These are phyloP conservation scores for Aethionema arabicum DNA, from an alignment of 345 rosid species.

Conservation along the genomic window DNA sequence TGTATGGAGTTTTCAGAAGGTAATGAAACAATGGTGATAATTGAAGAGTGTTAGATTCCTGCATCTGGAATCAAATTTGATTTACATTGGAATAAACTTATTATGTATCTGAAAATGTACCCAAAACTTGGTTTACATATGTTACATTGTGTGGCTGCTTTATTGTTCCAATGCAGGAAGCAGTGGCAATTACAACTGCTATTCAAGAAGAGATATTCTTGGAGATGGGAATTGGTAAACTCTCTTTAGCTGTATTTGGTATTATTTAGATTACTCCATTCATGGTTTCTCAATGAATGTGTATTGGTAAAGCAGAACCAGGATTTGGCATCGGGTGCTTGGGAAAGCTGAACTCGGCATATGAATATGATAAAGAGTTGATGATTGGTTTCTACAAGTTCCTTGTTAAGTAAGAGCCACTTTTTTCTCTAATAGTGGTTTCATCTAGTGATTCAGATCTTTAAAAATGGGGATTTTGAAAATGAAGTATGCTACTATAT, in stretches of 20 bases:
- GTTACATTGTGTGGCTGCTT: background rate
- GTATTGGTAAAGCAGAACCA: conserved; percentile 49
- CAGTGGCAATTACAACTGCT: conserved; percentile 75
- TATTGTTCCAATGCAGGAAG: conserved; percentile 52
- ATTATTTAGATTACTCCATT: background rate
- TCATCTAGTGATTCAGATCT: background rate
- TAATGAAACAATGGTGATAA: background rate
- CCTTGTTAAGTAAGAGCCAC: conserved; percentile 50
- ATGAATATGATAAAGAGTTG: conserved; percentile 73
- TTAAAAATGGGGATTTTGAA: background rate
- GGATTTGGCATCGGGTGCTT: conserved; percentile 72
- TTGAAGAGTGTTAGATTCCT: background rate
- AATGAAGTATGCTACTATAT: background rate
- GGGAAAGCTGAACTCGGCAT: conserved; percentile 67
- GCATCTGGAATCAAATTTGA: background rate
- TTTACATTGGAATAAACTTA: background rate
- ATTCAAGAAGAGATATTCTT: conserved; percentile 69
- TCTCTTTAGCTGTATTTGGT: background rate
- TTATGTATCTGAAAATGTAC: background rate
- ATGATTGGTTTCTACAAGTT: conserved; percentile 74
- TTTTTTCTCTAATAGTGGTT: background rate
- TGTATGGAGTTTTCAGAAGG: background rate
- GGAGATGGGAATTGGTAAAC: conserved; percentile 81
- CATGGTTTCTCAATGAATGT: background rate
- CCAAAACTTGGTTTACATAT: background rate